Evolutionary conservation across 768 basidiomycete species (phyloP), one percentile per base, ranked within the genome.

Genomic region (Lactarius evosmus): DNA sequence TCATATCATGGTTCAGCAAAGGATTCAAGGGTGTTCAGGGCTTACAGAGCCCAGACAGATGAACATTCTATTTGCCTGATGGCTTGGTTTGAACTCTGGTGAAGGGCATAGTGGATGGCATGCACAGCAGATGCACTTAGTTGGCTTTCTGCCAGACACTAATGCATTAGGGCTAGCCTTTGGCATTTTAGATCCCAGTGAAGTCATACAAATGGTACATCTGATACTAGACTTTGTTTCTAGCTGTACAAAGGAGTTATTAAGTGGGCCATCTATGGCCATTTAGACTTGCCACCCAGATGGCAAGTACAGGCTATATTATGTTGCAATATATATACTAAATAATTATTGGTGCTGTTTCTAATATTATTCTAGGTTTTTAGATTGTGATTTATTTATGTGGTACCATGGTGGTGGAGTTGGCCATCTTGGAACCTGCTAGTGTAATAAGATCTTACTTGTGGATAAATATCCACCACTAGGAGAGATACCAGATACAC

Each of bases 21-120:
- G n/a, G n/a, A n/a, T n/a, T n/a, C n/a, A 69, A 71, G 0, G 79
- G 79, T 77, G 73, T 79, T 53, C 72, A 73, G 1, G 50, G 61
- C 0, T 75, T 80, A 36, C 57, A 54, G 0, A 30, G 19, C 25
- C 33, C 38, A 8, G 9, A 30, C 56, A 25, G 33, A 57, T 63
- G 27, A 44, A 58, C 1, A 29, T 59, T 49, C 55, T 62, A 11
- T 44, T 29, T 46, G 52, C 58, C 25, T 40, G 61, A 7, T 52
- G 55, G 62, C 36, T 57, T 30, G 58, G 62, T 19, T 56, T 22
- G 7, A 58, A 67, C n/a, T n/a, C n/a, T 27, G 7, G 25, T 1
- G 17, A 22, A n/a, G 14, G 22, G 3, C 11, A 14, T 7, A 7
- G 25, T 17, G 69, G 68, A 4, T 67, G 51, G 51, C 30, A 56